A percentile compares a stretch with the other conserved stretches of the same genome.
Evolutionary conservation across 2,329 filamentous ascomycete species (phyloP).

Genomic region (Bipolaris cookei): DNA sequence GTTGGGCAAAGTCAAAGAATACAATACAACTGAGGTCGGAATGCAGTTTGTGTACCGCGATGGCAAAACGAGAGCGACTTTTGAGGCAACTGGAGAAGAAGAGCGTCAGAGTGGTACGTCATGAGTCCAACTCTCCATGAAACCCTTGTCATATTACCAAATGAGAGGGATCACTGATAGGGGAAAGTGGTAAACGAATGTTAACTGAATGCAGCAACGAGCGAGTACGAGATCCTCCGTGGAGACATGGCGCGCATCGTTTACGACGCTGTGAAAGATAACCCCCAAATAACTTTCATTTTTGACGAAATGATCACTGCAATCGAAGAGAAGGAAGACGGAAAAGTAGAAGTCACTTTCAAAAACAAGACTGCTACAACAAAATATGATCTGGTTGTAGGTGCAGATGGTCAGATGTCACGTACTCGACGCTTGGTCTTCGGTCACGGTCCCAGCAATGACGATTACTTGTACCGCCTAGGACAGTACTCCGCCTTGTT

Average conservation of each 20-base stretch:
- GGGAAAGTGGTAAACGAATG: not conserved
- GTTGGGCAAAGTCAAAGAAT: slow-evolving; percentile 49
- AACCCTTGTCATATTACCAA: not conserved
- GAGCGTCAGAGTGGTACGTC: slow-evolving; percentile 18
- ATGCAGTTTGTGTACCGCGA: slow-evolving; percentile 48
- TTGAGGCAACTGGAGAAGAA: slow-evolving; percentile 36
- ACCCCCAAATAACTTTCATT: slow-evolving; percentile 39
- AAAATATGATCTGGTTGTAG: slow-evolving; percentile 38
- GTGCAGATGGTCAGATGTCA: slow-evolving; percentile 42
- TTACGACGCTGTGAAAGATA: slow-evolving; percentile 50
- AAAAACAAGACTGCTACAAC: slow-evolving; percentile 22
- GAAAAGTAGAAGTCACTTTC: slow-evolving; percentile 53
- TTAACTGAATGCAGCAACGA: slow-evolving; percentile 49
- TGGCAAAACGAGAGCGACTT: slow-evolving; percentile 28
- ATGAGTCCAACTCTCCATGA: slow-evolving; percentile 47
- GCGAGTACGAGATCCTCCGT: slow-evolving; percentile 67
- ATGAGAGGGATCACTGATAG: not conserved
- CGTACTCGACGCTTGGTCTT: slow-evolving; percentile 37
- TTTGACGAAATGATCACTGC: slow-evolving; percentile 42
- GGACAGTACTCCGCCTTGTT: slow-evolving; percentile 43
- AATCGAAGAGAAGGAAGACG: slow-evolving; percentile 33
- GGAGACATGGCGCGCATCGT: slow-evolving; percentile 62
- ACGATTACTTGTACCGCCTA: slow-evolving; percentile 29
- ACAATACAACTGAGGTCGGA: slow-evolving; percentile 57
- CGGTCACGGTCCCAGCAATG: slow-evolving; percentile 27